A percentile compares a stretch with the other conserved stretches of the same genome.
Evolutionary conservation across 1,284 basidiomycete genomes (phyloP).

Genomic region (Golubevia sp.): DNA sequence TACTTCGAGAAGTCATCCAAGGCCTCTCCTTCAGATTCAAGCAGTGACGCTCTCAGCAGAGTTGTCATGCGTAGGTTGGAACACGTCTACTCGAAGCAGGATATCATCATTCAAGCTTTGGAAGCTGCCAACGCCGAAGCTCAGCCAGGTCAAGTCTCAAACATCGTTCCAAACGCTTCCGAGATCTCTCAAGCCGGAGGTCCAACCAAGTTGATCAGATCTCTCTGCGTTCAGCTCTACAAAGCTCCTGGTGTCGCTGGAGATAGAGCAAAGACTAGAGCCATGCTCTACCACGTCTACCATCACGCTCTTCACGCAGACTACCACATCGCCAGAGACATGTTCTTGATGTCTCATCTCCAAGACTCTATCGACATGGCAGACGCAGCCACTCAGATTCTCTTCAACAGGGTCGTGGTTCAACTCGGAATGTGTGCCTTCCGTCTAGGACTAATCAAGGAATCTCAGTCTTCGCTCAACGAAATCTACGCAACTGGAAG

Average conservation of each 20-base stretch:
- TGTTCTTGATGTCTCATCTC: constrained; percentile 97
- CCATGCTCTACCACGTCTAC: constrained; percentile 97
- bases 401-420: constrained; percentile 96
- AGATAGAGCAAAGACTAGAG: constrained; percentile 83
- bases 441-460: constrained; percentile 89
- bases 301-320: constrained; percentile 95
- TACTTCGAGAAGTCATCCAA: constrained; percentile 69
- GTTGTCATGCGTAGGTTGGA: constrained; percentile 94
- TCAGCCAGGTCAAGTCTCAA: constrained; percentile 64
- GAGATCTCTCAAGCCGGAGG: constrained; percentile 31
- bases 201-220: constrained; percentile 77
- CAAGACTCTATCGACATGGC: constrained; percentile 95
- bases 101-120: constrained; percentile 87
- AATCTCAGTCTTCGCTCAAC: constrained; percentile 87
- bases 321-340: constrained; percentile 95
- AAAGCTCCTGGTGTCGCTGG: constrained; percentile 76
- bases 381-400: constrained; percentile 94
- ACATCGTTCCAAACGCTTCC: constrained; percentile 37
- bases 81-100: constrained; percentile 95
- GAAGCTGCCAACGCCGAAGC: constrained; percentile 71
- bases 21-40: constrained; percentile 6
- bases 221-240: constrained; percentile 90
- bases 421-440: constrained; percentile 97
- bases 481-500: constrained; percentile 96
- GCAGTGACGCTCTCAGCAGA: constrained; percentile 63